Percentiles rank a stretch among this genome's conserved stretches.
phyloP scores from a whole-genome alignment of 768 basidiomycete species.

The Russula lepida region DNA sequence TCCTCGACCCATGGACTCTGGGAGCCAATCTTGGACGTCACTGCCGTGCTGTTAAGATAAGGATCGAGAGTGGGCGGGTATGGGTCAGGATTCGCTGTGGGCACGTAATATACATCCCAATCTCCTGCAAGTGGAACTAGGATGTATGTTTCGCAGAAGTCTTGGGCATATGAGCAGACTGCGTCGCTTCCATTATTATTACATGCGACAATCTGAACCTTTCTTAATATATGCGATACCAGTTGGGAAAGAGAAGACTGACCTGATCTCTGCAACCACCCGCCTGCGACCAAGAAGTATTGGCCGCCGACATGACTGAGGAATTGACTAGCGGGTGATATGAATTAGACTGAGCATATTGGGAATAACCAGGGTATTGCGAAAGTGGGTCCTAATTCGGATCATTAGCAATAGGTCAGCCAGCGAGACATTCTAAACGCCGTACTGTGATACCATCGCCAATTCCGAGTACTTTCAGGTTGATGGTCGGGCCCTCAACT shows the following conservation, averaged over 20 bases:
- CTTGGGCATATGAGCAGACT: constrained; percentile 34
- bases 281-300: constrained; percentile 34
- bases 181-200: constrained; percentile 34
- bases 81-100: constrained; percentile 34
- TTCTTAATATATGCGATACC: neutral
- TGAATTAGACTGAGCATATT: constrained; percentile 46
- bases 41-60: constrained; percentile 27
- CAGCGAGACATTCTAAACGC: neutral
- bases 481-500: constrained; percentile 40
- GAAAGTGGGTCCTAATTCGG: constrained; percentile 29
- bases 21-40: constrained; percentile 35
- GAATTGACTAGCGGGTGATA: constrained; percentile 44
- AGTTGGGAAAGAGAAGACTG: neutral
- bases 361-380: constrained; percentile 52
- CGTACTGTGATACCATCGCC: constrained; percentile 54
- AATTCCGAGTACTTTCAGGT: constrained; percentile 54
- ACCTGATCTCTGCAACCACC: constrained; percentile 47
- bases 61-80: constrained; percentile 39
- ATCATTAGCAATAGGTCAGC: neutral
- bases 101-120: constrained; percentile 50
- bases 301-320: constrained; percentile 35
- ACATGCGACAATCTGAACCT: constrained; percentile 41
- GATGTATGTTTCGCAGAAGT: constrained; percentile 49
- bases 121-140: constrained; percentile 29
- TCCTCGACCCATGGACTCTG: constrained; percentile 36